Evolutionary conservation across 139 green algal genomes (phyloP), one percentile per base, ranked within the genome.

Genomic region (Chlamydomonas sphaeroides): DNA sequence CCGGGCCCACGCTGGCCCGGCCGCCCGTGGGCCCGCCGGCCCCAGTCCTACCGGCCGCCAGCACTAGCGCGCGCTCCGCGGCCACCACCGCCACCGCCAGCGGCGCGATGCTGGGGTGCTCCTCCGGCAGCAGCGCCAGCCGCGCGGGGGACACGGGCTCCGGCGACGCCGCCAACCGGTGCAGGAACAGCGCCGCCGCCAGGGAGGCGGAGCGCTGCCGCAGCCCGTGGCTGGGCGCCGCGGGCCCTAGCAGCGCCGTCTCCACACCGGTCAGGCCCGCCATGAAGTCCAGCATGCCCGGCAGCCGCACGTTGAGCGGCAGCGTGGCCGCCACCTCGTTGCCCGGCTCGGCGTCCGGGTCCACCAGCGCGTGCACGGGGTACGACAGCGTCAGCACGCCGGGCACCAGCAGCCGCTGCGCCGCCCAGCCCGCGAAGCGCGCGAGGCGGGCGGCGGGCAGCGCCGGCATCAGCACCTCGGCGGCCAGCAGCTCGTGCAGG

Each of bases 281-380:
- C 48, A 84, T 48, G 63, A 65, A 84, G 49, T 74, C 77, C 48
- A 84, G 65, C 77, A 84, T 66, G 26, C 18, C 33, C 17, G 77
- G 65, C 45, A 84, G 65, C 30, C 77, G 77, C 49, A 67, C 77
- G 17, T 74, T 68, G 23, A 84, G 63, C 49, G 77, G 77, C 77
- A 84, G 73, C 5, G 26, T 57, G 18, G 65, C 33, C 15, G 65
- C 77, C 28, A 75, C 48, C 77, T 84, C 77, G 49, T 68, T 75
- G 65, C 77, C 77, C 26, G 77, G 65, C 65, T 84, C 77, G 1
- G 77, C 77, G n/a, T 84, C 77, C 4, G 77, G 77, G 32, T 84
- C 77, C 25, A 75, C 49, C 35, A 84, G 49, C 11, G 39, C 77
- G 65, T 68, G 68, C 17, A 84, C 77, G 15, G 77, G 77, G 65